Base-by-base conservation (phyloP, 768 basidiomycete genomes). In the Tulasnella calospora region DNA sequence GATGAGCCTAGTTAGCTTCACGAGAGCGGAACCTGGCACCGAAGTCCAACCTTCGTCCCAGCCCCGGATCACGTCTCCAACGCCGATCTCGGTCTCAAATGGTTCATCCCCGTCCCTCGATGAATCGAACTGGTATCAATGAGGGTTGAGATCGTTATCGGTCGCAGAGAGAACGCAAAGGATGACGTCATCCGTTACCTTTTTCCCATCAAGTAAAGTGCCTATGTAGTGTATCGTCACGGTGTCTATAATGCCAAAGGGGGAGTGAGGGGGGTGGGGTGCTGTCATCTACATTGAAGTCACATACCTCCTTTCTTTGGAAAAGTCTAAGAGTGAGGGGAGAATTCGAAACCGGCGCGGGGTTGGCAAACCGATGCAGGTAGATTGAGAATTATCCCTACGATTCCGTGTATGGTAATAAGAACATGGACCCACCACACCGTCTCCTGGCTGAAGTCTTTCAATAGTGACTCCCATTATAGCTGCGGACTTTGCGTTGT, bases 51-150 rank as follows among this genome's bases (percentile, higher is more conserved):
- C 94, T 84, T 95, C 93, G 82, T 95, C 94, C 95, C 94, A 96
- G 41, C 94, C 93, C 82, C 87, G 92, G 85, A 96, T 95, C 70
- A 96, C 94, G 82, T 91, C 90, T 10, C 93, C 92, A n/a, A 90
- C 86, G 69, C 94, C 93, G 80, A 95, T 94, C 82, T 89, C 82
- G 3, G 92, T 94, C 80, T 84, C 81, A 83, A 95, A 95, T 0
- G 93, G 89, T 0, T 4, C 3, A 0, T 86, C 86, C 47, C 93
- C 93, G 83, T 83, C 82, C 40, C 78, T 44, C 40, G 81, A 81
- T 35, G 74, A 72, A 44, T 80, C 79, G 33, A 80, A 80, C 79
- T 80, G 30, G 51, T n/a, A 51, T 51, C 2, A n/a, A n/a, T 15
- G 44, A 51, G 51, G 23, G 21, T 51, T n/a, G 9, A 51, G n/a